Evolutionary conservation across 1,284 basidiomycete genomes (phyloP), one percentile per base, ranked within the genome.

Genomic region (Trametes pubescens): DNA sequence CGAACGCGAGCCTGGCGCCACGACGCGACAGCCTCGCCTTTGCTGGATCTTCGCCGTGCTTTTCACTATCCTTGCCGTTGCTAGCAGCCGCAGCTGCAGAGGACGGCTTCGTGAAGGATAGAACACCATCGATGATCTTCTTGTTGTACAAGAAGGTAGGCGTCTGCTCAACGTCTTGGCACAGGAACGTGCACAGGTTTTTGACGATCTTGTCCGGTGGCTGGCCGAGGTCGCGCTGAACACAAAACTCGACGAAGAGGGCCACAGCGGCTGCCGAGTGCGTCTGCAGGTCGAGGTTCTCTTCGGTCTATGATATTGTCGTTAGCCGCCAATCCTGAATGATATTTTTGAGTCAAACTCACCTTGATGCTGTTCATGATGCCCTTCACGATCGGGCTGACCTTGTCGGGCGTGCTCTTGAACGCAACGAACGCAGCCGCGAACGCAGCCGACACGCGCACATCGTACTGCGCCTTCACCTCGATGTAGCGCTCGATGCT

Each of bases 301-400:
- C 93, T 74, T 99, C 95, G 75, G 90, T 93, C 94, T 97, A 65
- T 9, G 34, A 18, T 16, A n/a, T 40, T 22, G 48, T 52, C 56
- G 49, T 43, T 6, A 43, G 4, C 8, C 29, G n/a, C 9, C 4
- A 24, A 13, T 32, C 10, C 54, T 8, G 22, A 37, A 43, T n/a
- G 8, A 24, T 22, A 40, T 34, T 29, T 64, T 4, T 5, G 13
- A 4, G 5, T 11, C 21, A 26, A 26, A 24, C 82, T 58, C 55
- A 93, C 95, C 86, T 99, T 99, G 81, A 99, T 92, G 40, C 95
- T 95, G 69, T 97, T 98, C 93, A 99, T 99, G 69, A 99, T 90
- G 43, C 94, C 95, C 77, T 98, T 95, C 58, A 99, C 96, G 51
- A 99, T 90, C 0, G 93, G 97, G 69, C 95, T 98, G 66, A 99